A percentile compares a stretch with the other conserved stretches of the same genome.
These are phyloP conservation scores for Candida succiphila DNA, from an alignment of 805 yeast species.

Conservation along the genomic window DNA sequence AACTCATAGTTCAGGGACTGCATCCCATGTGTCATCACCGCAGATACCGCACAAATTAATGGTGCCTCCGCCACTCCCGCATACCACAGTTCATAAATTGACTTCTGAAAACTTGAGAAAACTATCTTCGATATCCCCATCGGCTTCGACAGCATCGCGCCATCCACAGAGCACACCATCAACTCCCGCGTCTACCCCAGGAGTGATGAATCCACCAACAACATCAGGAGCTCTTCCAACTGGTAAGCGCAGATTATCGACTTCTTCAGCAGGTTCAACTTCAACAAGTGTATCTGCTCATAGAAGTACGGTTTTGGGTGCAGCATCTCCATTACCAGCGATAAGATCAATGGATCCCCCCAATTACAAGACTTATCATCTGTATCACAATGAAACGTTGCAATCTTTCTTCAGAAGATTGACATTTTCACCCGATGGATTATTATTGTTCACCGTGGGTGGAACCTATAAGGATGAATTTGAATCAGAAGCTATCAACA, in stretches of 20 bases:
- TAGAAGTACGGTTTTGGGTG: conserved; percentile 15
- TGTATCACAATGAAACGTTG: conserved; percentile 80
- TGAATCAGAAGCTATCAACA: conserved; percentile 30
- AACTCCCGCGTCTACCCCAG: not conserved
- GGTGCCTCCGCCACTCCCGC: conserved; percentile 1
- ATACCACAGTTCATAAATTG: conserved; percentile 2
- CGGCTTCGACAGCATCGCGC: conserved; percentile 2
- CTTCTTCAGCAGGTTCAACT: conserved; percentile 24
- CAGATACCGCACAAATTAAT: not conserved
- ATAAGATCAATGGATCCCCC: conserved; percentile 29
- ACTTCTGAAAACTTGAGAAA: conserved; percentile 14
- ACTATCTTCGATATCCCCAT: conserved; percentile 3
- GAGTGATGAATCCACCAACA: conserved; percentile 20
- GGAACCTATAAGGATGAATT: conserved; percentile 42
- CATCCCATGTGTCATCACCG: too few relatives aligned
- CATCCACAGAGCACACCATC: conserved; percentile 1
- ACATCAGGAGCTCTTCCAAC: too few relatives aligned
- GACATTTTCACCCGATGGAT: conserved; percentile 86
- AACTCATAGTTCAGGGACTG: not conserved
- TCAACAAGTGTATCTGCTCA: conserved; percentile 25
- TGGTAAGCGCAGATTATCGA: conserved; percentile 32
- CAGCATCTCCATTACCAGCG: conserved; percentile 35
- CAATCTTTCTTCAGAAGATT: conserved; percentile 86
- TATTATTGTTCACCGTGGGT: conserved; percentile 65
- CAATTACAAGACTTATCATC: conserved; percentile 27